Evolutionary conservation across 805 yeast genomes (phyloP).

Genomic region (Starmerella vaccinii): DNA sequence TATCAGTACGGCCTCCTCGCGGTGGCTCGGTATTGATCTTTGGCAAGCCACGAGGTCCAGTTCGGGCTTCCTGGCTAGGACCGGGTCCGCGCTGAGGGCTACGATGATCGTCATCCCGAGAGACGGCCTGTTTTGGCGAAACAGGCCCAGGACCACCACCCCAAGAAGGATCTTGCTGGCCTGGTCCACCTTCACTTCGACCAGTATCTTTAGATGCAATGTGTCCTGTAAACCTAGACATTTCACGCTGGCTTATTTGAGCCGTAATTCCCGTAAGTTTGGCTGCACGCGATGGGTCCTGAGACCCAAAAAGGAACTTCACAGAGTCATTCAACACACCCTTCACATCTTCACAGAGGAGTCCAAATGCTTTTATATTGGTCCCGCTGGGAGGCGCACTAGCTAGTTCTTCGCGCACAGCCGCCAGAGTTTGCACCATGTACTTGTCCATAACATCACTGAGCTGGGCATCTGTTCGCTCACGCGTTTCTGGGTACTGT

Average conservation of each 20-base stretch:
- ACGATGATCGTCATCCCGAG: neutral
- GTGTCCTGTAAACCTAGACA: constrained; percentile 1
- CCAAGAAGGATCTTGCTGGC: neutral
- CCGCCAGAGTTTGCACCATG: constrained; percentile 18
- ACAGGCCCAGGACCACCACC: neutral
- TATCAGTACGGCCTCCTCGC: neutral
- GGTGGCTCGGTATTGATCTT: neutral
- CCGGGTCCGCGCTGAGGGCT: neutral
- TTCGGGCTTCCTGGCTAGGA: neutral
- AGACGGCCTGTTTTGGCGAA: neutral
- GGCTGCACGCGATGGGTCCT: constrained; percentile 7
- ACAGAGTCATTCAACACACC: constrained; percentile 13
- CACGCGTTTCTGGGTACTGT: constrained; percentile 13
- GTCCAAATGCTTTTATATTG: constrained; percentile 11
- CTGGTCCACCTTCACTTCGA: neutral
- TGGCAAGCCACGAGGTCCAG: neutral
- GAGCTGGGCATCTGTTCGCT: constrained; percentile 23
- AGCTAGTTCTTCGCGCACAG: neutral
- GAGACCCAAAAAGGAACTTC: constrained; percentile 7
- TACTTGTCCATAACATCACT: constrained; percentile 19
- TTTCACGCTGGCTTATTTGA: constrained; percentile 10
- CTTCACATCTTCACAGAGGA: constrained; percentile 13
- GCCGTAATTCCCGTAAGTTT: neutral
- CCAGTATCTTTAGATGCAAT: neutral
- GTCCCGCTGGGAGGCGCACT: neutral